A percentile compares a stretch with the other conserved stretches of the same genome.
Evolutionary conservation across 2,329 filamentous ascomycete genomes (phyloP).

Genomic region (Tolypocladium tropicale): DNA sequence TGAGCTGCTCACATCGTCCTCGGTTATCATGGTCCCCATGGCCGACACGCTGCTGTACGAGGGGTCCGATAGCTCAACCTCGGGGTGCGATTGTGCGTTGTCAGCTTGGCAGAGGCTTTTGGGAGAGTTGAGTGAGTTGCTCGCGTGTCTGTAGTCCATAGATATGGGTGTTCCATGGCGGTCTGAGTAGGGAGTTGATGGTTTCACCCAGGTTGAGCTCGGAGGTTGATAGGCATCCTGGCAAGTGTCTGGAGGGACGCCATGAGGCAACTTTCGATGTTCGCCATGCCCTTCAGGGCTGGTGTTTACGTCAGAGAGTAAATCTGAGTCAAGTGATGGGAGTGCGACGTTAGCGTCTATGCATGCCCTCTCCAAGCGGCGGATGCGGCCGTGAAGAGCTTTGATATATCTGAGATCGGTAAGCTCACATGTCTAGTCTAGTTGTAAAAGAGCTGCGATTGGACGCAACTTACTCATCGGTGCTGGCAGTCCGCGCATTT

Average conservation of each 20-base stretch:
- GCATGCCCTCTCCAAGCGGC: not conserved
- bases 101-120: not conserved
- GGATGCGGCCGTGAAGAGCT: not conserved
- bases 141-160: not conserved
- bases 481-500: not conserved
- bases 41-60: constrained; percentile 17
- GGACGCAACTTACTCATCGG: not conserved
- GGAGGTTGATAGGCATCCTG: not conserved
- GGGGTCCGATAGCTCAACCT: not conserved
- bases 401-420: not conserved
- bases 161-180: not conserved
- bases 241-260: not conserved
- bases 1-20: constrained; percentile 12
- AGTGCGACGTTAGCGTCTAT: not conserved
- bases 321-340: not conserved
- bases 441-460: not conserved
- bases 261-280: not conserved
- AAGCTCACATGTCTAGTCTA: not conserved
- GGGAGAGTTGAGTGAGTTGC: not conserved
- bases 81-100: not conserved
- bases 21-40: constrained; percentile 26
- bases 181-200: not conserved
- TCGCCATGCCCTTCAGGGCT: not conserved
- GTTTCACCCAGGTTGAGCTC: not conserved
- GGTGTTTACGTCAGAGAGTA: not conserved